Evolutionary conservation across 306 rosid species (phyloP).

Genomic region (Senna tora): DNA sequence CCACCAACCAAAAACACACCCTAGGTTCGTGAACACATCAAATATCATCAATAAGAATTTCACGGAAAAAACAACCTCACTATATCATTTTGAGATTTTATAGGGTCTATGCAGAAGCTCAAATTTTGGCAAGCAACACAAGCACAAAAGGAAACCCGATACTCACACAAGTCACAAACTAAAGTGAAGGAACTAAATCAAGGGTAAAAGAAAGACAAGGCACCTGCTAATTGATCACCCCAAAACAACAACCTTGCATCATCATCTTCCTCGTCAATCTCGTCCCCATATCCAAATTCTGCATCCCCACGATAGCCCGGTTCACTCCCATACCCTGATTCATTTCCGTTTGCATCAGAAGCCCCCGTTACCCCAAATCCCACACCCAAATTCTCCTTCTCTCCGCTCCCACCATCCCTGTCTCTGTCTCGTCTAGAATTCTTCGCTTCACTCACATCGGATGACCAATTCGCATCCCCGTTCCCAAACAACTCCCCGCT

Average conservation of each 20-base stretch:
- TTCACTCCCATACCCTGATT: slow-evolving; percentile 96
- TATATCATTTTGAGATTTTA: neutral
- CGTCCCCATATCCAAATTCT: slow-evolving; percentile 95
- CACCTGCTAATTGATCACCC: slow-evolving; percentile 78
- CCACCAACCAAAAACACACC: too few species aligned
- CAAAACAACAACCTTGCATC: slow-evolving; percentile 74
- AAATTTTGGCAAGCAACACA: neutral
- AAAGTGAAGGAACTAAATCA: neutral
- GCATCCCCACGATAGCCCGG: slow-evolving; percentile 99
- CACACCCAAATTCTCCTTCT: slow-evolving; percentile 68
- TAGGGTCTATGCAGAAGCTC: neutral
- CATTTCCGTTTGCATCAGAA: slow-evolving; percentile 75
- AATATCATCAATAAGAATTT: neutral
- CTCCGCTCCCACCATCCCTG: slow-evolving; percentile 58
- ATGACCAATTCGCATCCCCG: slow-evolving; percentile 89
- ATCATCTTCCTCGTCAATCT: slow-evolving; percentile 94
- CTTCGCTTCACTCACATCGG: slow-evolving; percentile 92
- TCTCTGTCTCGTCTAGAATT: slow-evolving; percentile 76
- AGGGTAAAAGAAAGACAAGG: slow-evolving; percentile 5
- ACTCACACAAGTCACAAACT: neutral
- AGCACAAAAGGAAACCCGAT: neutral
- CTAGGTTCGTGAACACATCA: neutral
- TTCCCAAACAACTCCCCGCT: slow-evolving; percentile 93
- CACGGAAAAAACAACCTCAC: neutral
- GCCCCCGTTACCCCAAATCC: slow-evolving; percentile 74